These are phyloP conservation scores for Lolium multiflorum DNA, from an alignment of 176 grass and related monocot species.

Conservation along the genomic window DNA sequence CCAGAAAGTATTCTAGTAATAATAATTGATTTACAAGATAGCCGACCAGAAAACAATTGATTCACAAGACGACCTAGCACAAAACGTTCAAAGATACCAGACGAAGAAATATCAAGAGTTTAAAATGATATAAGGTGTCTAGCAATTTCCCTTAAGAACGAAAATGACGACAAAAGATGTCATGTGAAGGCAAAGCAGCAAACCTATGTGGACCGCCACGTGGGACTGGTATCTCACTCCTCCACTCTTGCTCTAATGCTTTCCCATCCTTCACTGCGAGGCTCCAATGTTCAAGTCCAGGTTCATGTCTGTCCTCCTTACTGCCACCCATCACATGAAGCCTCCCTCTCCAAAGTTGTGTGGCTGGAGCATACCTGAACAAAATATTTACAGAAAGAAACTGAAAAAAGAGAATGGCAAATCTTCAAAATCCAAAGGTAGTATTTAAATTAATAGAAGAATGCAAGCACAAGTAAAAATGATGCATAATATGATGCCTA, in stretches of 20 bases:
- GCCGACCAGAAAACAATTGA: not conserved
- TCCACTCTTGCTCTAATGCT: conserved; percentile 87
- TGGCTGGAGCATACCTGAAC: conserved; percentile 95
- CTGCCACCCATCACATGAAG: conserved; percentile 99
- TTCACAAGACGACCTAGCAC: not conserved
- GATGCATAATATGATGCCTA: not conserved
- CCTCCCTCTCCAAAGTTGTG: conserved; percentile 94
- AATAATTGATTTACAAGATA: not conserved
- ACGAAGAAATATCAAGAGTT: not conserved
- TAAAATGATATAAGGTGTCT: conserved; percentile 24
- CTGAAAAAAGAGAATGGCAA: conserved; percentile 10
- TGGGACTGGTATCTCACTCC: conserved; percentile 82
- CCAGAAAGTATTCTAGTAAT: not conserved
- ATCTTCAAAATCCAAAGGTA: conserved; percentile 20
- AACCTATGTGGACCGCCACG: conserved; percentile 95
- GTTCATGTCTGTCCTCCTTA: conserved; percentile 95
- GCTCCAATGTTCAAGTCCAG: conserved; percentile 94
- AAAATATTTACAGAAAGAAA: conserved; percentile 20
- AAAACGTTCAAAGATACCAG: not conserved
- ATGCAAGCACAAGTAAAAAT: conserved; percentile 27
- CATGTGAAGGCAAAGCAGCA: conserved; percentile 31
- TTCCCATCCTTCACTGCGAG: conserved; percentile 88
- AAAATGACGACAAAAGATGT: conserved; percentile 31
- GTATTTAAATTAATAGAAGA: conserved; percentile 1
- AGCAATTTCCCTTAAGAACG: conserved; percentile 22